Evolutionary conservation across 345 rosid genomes (phyloP).

Genomic region (Salix caprea): DNA sequence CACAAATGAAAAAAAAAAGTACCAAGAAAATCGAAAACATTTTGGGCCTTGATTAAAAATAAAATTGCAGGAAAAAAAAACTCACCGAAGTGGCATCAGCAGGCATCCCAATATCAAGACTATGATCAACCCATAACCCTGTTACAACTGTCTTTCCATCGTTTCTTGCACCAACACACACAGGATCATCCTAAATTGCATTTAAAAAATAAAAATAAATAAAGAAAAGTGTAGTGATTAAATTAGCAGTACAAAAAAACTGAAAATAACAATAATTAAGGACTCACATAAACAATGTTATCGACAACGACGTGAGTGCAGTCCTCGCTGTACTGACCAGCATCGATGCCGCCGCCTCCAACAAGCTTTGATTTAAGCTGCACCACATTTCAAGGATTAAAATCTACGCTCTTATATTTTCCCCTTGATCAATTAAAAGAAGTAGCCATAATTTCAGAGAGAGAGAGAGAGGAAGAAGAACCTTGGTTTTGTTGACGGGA

Average conservation of each 20-base stretch:
- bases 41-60: not conserved
- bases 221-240: not conserved
- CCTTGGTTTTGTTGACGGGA: constrained; percentile 36
- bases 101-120: constrained; percentile 63
- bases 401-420: not conserved
- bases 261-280: not conserved
- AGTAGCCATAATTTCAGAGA: not conserved
- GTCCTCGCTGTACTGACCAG: constrained; percentile 34
- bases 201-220: not conserved
- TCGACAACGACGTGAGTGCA: constrained; percentile 77
- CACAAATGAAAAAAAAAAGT: not conserved
- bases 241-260: not conserved
- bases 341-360: constrained; percentile 67
- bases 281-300: constrained; percentile 56
- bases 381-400: not conserved
- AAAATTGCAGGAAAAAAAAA: constrained; percentile 7
- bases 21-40: not conserved
- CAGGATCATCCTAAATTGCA: constrained; percentile 64
- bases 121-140: constrained; percentile 79
- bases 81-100: constrained; percentile 68
- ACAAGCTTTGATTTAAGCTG: constrained; percentile 71
- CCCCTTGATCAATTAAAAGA: not conserved
- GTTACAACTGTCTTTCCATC: constrained; percentile 70
- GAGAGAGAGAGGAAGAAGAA: constrained; percentile 1
- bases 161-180: constrained; percentile 65